Percentiles rank a stretch among this genome's conserved stretches.
These are phyloP conservation scores for Mucor velutinosus DNA, from an alignment of 371 early-diverging fungal species.

Conservation along the genomic window DNA sequence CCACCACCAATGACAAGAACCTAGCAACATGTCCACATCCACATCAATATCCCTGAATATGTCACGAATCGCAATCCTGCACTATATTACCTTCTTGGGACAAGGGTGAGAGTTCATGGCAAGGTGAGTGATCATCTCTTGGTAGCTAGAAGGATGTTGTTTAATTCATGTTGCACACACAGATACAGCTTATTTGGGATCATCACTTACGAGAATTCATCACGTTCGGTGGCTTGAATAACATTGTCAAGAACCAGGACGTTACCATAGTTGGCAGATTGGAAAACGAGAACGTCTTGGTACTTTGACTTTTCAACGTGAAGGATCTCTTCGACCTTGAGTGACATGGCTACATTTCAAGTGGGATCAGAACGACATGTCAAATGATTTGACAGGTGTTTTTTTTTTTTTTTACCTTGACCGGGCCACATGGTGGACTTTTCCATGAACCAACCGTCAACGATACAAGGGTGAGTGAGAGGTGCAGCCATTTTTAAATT, in stretches of 20 bases:
- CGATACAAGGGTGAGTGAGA: slow-evolving; percentile 86
- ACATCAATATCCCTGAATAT: not conserved
- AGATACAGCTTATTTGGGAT: not conserved
- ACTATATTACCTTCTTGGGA: slow-evolving; percentile 81
- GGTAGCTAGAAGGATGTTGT: slow-evolving; percentile 67
- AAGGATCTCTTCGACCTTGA: slow-evolving; percentile 92
- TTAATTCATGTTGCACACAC: not conserved
- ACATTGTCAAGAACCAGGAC: slow-evolving; percentile 97
- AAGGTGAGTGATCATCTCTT: slow-evolving; percentile 98
- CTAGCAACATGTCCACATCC: slow-evolving; percentile 28
- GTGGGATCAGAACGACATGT: not conserved
- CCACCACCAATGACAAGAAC: slow-evolving; percentile 98
- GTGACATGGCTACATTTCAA: slow-evolving; percentile 75
- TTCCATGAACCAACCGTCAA: slow-evolving; percentile 96
- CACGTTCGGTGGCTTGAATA: slow-evolving; percentile 96
- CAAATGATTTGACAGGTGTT: not conserved
- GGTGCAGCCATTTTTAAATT: slow-evolving; percentile 44
- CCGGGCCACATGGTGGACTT: slow-evolving; percentile 95
- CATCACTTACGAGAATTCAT: slow-evolving; percentile 89
- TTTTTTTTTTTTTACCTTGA: slow-evolving; percentile 65
- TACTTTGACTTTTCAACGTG: slow-evolving; percentile 90
- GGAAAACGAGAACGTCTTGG: slow-evolving; percentile 97
- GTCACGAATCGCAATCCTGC: not conserved
- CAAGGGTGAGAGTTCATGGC: slow-evolving; percentile 94
- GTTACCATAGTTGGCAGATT: slow-evolving; percentile 92